A percentile compares a stretch with the other conserved stretches of the same genome.
phyloP scores from a whole-genome alignment of 495 filamentous ascomycete genomes.

The Xylaria scruposa region DNA sequence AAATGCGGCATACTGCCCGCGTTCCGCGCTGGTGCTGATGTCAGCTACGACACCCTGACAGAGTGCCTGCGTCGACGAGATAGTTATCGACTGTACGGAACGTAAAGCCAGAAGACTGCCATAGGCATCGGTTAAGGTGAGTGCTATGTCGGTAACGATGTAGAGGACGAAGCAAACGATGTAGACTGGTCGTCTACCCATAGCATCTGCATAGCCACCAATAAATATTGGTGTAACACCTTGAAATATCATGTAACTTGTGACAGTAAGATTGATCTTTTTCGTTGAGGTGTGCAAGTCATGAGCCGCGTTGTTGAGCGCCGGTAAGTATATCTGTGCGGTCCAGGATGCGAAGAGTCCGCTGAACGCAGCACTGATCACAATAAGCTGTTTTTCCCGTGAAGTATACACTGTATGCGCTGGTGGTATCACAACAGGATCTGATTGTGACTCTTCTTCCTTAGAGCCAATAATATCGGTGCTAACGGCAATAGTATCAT shows the following conservation, averaged over 20 bases:
- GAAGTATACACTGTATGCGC: slow-evolving; percentile 62
- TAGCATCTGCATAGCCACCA: slow-evolving; percentile 60
- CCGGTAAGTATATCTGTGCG: slow-evolving; percentile 74
- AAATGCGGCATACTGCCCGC: slow-evolving; percentile 55
- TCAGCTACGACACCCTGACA: slow-evolving; percentile 64
- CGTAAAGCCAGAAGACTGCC: slow-evolving; percentile 59
- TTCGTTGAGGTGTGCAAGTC: slow-evolving; percentile 59
- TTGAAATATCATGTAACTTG: slow-evolving; percentile 66
- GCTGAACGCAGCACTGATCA: slow-evolving; percentile 63
- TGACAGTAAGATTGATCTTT: slow-evolving; percentile 68
- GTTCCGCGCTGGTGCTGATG: slow-evolving; percentile 57
- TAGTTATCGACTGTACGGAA: slow-evolving; percentile 62
- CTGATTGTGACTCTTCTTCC: not conserved
- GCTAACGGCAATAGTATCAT: slow-evolving; percentile 11
- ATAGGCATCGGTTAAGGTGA: slow-evolving; percentile 58
- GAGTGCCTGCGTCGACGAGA: slow-evolving; percentile 57
- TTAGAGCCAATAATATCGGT: slow-evolving; percentile 1
- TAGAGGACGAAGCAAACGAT: slow-evolving; percentile 62
- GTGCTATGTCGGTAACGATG: slow-evolving; percentile 61
- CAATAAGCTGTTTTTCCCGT: slow-evolving; percentile 64
- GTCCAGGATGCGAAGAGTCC: slow-evolving; percentile 74
- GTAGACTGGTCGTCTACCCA: slow-evolving; percentile 63
- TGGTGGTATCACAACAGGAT: slow-evolving; percentile 5
- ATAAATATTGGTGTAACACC: slow-evolving; percentile 64
- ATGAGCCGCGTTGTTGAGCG: slow-evolving; percentile 60